Evolutionary conservation across 1,284 basidiomycete species (phyloP), one percentile per base, ranked within the genome.

Genomic region (Volvariella volvacea): DNA sequence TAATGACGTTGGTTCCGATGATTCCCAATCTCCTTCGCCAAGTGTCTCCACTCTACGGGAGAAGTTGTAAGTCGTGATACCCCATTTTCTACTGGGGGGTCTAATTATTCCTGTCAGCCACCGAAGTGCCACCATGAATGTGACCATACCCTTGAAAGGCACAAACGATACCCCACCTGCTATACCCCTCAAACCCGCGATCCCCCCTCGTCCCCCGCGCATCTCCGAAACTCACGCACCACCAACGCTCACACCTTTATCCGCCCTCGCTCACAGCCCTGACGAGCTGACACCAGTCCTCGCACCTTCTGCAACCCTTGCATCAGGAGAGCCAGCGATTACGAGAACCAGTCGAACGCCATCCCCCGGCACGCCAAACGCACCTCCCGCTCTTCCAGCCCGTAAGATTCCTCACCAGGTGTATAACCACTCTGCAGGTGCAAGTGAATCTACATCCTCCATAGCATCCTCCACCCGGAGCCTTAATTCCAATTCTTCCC

Each of bases 21-120:
- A 61, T 10, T 54, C 59, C 33, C 54, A 60, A 3, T 58, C 57
- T 7, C 60, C 56, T 4, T 30, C 44, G 6, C 47, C 42, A 1
- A 63, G 55, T 22, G 69, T 78, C 0, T 61, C 74, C 14, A 67
- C 70, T 2, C 59, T 78, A 46, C 67, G 72, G 44, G 69, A 57
- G 48, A 72, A 63, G 57, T 75, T 68, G 80, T 83, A 61, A 71
- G 78, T 72, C 9, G 19, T n/a, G n/a, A n/a, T n/a, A n/a, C n/a
- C n/a, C n/a, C n/a, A n/a, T n/a, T n/a, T n/a, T n/a, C n/a, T n/a
- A n/a, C n/a, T n/a, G n/a, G n/a, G n/a, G n/a, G n/a, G n/a, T n/a
- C n/a, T n/a, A n/a, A n/a, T n/a, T n/a, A n/a, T n/a, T n/a, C n/a
- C n/a, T n/a, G n/a, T n/a, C n/a, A n/a, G n/a, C n/a, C n/a, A n/a